Conservation (phyloP, 129 eudicot species). For the Scalesia atractyloides region DNA sequence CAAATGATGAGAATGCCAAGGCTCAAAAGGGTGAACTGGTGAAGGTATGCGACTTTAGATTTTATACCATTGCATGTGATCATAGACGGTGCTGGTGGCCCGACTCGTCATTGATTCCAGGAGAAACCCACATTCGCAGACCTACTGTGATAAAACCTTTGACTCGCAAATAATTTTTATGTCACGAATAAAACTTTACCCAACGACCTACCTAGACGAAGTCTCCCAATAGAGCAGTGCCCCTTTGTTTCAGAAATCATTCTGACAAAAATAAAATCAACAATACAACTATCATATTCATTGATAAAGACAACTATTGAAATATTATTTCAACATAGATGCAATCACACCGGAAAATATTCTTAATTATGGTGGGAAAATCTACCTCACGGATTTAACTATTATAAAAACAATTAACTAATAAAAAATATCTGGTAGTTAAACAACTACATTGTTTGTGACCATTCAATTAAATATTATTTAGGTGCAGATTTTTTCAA, state of each 20-base stretch:
- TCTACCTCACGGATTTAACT: constrained; percentile 16
- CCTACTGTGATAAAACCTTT: too few species aligned
- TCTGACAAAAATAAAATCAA: background rate
- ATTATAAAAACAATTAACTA: background rate
- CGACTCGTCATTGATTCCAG: too few species aligned
- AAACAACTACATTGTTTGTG: constrained; percentile 28
- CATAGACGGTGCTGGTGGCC: too few species aligned
- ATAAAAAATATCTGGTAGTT: constrained; percentile 14
- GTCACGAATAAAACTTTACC: too few species aligned
- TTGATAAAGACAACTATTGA: background rate
- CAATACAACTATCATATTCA: background rate
- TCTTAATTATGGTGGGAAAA: background rate
- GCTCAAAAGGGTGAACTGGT: too few species aligned
- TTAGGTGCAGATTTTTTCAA: background rate
- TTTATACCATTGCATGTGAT: too few species aligned
- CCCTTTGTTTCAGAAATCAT: background rate
- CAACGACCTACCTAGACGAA: too few species aligned
- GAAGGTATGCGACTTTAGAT: too few species aligned
- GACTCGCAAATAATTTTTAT: too few species aligned
- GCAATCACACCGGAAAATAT: constrained; percentile 17
- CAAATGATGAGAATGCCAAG: too few species aligned
- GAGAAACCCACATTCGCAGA: too few species aligned
- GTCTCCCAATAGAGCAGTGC: too few species aligned
- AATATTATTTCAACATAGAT: constrained; percentile 17
- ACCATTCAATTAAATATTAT: constrained; percentile 5